These are phyloP conservation scores for Friedmanniomyces endolithicus DNA, from an alignment of 495 filamentous ascomycete genomes.

Conservation along the genomic window DNA sequence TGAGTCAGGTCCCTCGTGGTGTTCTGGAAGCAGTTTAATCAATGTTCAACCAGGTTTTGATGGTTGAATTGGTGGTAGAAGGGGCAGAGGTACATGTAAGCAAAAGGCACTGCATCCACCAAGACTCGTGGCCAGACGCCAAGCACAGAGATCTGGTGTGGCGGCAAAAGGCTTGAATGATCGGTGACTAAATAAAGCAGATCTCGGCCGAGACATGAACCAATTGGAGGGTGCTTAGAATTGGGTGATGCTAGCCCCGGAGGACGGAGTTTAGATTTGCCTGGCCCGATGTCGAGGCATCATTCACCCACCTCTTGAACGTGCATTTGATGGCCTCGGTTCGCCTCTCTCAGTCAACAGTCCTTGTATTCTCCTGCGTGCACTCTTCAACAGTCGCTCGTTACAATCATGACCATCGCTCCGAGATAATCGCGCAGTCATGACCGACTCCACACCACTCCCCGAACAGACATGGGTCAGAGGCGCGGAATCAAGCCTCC, in stretches of 20 bases:
- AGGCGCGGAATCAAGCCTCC: constrained; percentile 4
- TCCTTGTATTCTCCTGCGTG: background rate
- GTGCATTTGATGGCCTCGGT: background rate
- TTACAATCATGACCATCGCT: background rate
- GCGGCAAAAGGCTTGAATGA: no score
- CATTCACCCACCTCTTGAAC: background rate
- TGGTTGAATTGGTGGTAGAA: no score
- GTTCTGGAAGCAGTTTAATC: no score
- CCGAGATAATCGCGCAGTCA: background rate
- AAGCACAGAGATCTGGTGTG: no score
- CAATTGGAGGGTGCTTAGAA: no score
- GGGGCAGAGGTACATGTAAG: no score
- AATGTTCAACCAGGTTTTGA: no score
- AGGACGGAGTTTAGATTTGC: background rate
- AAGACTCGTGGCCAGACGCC: no score
- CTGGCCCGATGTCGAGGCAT: background rate
- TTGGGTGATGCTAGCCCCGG: background rate
- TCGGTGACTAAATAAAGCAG: no score
- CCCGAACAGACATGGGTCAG: constrained; percentile 8
- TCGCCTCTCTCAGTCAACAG: background rate
- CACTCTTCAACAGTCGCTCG: background rate
- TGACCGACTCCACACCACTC: background rate
- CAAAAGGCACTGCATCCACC: no score
- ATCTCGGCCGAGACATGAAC: no score
- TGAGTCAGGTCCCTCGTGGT: no score